Evolutionary conservation across 179 eudicot genomes (phyloP).

Genomic region (Sideroxylon spinosum): DNA sequence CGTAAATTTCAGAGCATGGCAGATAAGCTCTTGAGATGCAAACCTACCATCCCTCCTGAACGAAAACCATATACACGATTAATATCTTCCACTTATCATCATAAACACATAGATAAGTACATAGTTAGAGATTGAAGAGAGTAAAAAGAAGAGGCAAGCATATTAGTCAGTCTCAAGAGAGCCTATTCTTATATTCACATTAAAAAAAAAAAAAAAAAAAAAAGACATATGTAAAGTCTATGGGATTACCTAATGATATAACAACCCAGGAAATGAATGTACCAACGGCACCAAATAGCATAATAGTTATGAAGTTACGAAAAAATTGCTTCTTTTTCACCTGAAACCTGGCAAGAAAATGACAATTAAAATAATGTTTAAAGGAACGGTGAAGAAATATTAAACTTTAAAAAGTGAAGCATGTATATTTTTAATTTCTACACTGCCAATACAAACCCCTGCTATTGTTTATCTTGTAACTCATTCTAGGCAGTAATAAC

Average conservation of each 20-base stretch:
- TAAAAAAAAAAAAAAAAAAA: too few relatives aligned
- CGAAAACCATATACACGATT: not conserved
- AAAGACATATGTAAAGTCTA: not conserved
- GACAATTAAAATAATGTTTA: not conserved
- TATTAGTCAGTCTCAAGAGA: not conserved
- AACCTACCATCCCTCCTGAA: not conserved
- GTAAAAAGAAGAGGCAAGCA: not conserved
- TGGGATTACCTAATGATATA: conserved; percentile 51
- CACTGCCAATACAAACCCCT: too few relatives aligned
- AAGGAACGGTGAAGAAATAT: not conserved
- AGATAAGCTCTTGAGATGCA: not conserved
- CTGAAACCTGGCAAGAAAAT: conserved; percentile 47
- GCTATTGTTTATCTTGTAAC: too few relatives aligned
- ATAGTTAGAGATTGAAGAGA: not conserved
- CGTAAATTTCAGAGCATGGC: not conserved
- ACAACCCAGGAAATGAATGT: conserved; percentile 52
- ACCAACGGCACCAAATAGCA: conserved; percentile 64
- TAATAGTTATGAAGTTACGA: conserved; percentile 64
- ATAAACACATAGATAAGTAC: not conserved
- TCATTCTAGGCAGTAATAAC: too few relatives aligned
- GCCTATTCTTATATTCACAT: not conserved
- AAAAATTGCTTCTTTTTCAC: conserved; percentile 79
- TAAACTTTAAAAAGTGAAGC: too few relatives aligned
- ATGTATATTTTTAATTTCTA: too few relatives aligned
- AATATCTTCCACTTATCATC: not conserved